These are phyloP conservation scores for Trichoderma sp. DNA, from an alignment of 2,329 filamentous ascomycete genomes.

Conservation along the genomic window DNA sequence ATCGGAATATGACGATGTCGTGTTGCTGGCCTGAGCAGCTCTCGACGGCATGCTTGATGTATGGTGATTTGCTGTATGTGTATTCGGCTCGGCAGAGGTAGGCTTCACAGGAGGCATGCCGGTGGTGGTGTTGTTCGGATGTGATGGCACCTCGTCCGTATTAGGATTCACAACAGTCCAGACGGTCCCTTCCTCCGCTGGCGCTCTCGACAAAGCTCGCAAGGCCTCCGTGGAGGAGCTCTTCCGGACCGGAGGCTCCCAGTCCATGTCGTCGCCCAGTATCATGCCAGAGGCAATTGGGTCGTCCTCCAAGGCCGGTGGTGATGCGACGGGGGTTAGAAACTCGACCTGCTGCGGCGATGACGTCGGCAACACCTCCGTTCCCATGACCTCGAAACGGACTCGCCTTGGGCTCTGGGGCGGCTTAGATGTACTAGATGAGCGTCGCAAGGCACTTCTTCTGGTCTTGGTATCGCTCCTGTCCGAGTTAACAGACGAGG, in stretches of 20 bases:
- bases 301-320: conserved; percentile 35
- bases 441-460: conserved; percentile 61
- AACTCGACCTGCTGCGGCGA: conserved; percentile 51
- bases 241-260: conserved; percentile 52
- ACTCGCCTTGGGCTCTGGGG: conserved; percentile 61
- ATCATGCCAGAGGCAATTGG: conserved; percentile 38
- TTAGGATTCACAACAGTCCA: conserved; percentile 53
- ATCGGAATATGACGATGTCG: not conserved
- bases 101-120: not conserved
- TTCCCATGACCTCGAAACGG: conserved; percentile 62
- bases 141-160: conserved; percentile 35
- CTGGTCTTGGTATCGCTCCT: conserved; percentile 53
- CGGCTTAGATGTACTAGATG: conserved; percentile 55
- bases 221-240: conserved; percentile 59
- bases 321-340: conserved; percentile 36
- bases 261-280: conserved; percentile 45
- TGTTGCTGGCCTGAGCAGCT: not conserved
- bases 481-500: conserved; percentile 56
- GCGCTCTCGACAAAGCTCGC: conserved; percentile 54
- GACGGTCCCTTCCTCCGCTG: conserved; percentile 54
- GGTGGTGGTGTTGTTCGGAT: conserved; percentile 22
- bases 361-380: conserved; percentile 62
- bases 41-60: not conserved
- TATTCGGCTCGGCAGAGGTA: not conserved
- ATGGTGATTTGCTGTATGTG: not conserved